Evolutionary conservation across 2,329 filamentous ascomycete species (phyloP), one percentile per base, ranked within the genome.

Genomic region (Aureobasidium namibiae): DNA sequence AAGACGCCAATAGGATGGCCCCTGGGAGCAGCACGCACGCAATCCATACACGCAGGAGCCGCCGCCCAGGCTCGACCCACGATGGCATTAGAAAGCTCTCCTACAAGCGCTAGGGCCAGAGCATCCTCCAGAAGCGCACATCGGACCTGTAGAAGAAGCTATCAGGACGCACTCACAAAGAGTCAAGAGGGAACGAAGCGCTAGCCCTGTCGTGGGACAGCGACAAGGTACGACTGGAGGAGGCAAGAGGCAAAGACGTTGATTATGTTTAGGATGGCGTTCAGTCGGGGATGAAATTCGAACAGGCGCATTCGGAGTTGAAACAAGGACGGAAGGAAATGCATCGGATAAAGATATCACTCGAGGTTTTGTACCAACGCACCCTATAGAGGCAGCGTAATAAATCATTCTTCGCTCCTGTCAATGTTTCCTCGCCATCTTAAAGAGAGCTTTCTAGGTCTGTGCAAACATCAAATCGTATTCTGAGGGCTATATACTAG

Each of bases 1-100:
- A 29, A 53, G 57, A 54, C 57, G 57, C 34, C 57, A 60, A 39
- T 60, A 60, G 57, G 48, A 41, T 29, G 45, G 44, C 26, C n/a
- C 9, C 16, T 8, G 45, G 34, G 21, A 44, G 11, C 52, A 44
- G 39, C 4, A 16, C 16, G 18, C 26, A 24, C 18, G 34, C 49
- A 53, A 41, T 31, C 33, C 48, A 18, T 38, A 52, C 33, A 26
- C 8, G 31, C 48, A 26, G 33, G 33, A 52, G 14, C 48, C 24
- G 26, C 13, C 21, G 14, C 31, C 31, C 13, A 31, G 21, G 7
- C 21, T 8, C 9, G 13, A 46, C 26, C 24, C 44, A 31, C 16
- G 11, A 52, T 13, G 11, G 33, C 33, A 52, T 16, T 52, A 39
- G 48, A 33, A 1, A 52, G 33, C 34, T 13, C 7, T 23, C 31